These are phyloP conservation scores for Coniochaeta ligniaria DNA, from an alignment of 2,329 filamentous ascomycete species.

Conservation along the genomic window DNA sequence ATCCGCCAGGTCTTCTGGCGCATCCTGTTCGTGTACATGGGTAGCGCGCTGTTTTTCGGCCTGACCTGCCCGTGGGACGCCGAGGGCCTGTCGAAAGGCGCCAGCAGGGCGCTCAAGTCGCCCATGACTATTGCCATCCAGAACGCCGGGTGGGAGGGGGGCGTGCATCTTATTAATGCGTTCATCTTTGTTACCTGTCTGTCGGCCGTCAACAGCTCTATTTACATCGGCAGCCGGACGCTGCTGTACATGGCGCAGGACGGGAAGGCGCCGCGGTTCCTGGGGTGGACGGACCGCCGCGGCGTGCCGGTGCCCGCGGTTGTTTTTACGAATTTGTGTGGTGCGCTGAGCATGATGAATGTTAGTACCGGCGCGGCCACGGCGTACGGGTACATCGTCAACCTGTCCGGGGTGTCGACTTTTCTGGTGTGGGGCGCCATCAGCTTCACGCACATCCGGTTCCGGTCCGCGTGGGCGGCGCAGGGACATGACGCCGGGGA, in stretches of 20 bases:
- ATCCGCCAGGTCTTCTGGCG: constrained; percentile 56
- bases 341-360: constrained; percentile 70
- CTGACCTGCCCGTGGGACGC: constrained; percentile 67
- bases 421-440: constrained; percentile 69
- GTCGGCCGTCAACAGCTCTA: constrained; percentile 65
- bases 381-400: constrained; percentile 64
- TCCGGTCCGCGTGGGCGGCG: constrained; percentile 54
- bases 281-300: constrained; percentile 59
- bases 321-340: constrained; percentile 63
- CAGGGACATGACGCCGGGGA: constrained; percentile 49
- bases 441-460: constrained; percentile 64
- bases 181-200: constrained; percentile 70
- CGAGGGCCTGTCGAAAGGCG: constrained; percentile 51
- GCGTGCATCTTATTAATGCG: constrained; percentile 70
- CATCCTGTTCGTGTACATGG: constrained; percentile 59
- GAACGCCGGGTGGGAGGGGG: constrained; percentile 65
- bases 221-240: constrained; percentile 71
- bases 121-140: constrained; percentile 70
- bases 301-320: constrained; percentile 58
- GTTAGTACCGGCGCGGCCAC: constrained; percentile 57
- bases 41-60: constrained; percentile 67
- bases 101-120: constrained; percentile 58
- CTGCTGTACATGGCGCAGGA: constrained; percentile 70
- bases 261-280: constrained; percentile 61
- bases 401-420: constrained; percentile 61